Evolutionary conservation across 2,329 filamentous ascomycete genomes (phyloP), one percentile per base, ranked within the genome.

Genomic region (Tolypocladium inflatum): DNA sequence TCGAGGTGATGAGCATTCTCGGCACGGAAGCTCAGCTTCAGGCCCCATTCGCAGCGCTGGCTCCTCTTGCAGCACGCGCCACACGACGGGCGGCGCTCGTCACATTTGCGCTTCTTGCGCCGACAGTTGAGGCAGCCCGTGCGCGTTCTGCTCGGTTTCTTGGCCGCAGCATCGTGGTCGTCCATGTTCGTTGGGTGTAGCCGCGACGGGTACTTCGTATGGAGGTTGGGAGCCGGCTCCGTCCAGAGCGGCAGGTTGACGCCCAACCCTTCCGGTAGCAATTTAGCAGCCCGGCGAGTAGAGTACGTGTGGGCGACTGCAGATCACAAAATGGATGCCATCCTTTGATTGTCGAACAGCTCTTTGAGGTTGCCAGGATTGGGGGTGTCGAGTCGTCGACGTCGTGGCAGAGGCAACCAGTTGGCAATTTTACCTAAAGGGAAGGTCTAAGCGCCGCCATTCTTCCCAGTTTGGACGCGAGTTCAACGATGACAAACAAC

Each of bases 21-120:
- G 3, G 66, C 64, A 37, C 71, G 70, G 55, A 74, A 74, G 5
- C 65, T 72, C 37, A 74, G 64, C 65, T 70, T 72, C 60, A 74
- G 62, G 1, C 72, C 71, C 72, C 72, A 74, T 67, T 71, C 66
- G 48, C 72, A 74, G 1, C 54, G 54, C 55, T 73, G 70, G 33
- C 63, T 63, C 4, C 67, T 65, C 11, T 70, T 67, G 13, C 64
- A 59, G 60, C 72, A 74, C 2, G 69, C 69, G 17, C 70, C 70
- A 50, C 72, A 74, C 2, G 68, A 60, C 8, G 72, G 72, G 1
- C 67, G 69, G 7, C 61, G 61, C 58, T 74, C 72, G 56, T 74
- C 72, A 57, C 71, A 74, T 59, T 73, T 74, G 48, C 71, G 66
- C 66, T 74, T 74, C 63, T 71, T 73, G 41, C 70, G 70, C 9